Conservation (phyloP, 2,329 filamentous ascomycete genomes). For the Scorias spongiosa region DNA sequence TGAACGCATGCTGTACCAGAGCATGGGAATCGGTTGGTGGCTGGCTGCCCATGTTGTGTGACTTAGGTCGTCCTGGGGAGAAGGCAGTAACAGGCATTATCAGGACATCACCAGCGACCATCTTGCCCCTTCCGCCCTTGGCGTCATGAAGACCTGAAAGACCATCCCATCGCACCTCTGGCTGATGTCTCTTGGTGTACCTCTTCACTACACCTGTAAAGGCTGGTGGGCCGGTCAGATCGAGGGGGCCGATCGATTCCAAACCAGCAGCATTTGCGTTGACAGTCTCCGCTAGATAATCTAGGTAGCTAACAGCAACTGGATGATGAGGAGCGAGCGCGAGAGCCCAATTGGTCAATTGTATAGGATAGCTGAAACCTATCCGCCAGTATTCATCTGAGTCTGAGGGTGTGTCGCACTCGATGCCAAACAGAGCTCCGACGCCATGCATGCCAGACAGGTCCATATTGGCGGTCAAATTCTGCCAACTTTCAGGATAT, state of each 20-base stretch:
- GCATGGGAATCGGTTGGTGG: background rate
- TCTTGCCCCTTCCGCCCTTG: background rate
- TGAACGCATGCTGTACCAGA: constrained; percentile 1
- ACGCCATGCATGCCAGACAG: background rate
- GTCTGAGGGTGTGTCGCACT: constrained; percentile 2
- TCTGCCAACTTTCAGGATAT: background rate
- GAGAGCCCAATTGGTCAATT: constrained; percentile 4
- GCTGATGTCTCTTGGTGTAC: constrained; percentile 1
- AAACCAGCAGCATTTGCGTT: background rate
- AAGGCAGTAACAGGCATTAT: constrained; percentile 3
- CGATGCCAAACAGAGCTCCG: constrained; percentile 3
- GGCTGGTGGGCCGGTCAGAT: constrained; percentile 3
- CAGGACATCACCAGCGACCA: constrained; percentile 2
- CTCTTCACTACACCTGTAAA: constrained; percentile 1
- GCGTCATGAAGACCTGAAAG: background rate
- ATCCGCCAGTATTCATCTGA: constrained; percentile 5
- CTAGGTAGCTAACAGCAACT: constrained; percentile 1
- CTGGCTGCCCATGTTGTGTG: constrained; percentile 4
- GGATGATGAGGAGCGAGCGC: constrained; percentile 3
- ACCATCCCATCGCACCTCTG: constrained; percentile 1
- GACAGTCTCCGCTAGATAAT: background rate
- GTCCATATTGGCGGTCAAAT: background rate
- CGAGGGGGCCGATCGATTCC: constrained; percentile 1
- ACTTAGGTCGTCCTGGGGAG: constrained; percentile 2
- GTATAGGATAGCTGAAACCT: constrained; percentile 2